Evolutionary conservation across 225 moss, liverwort and hornwort genomes (phyloP), one percentile per base, ranked within the genome.

Genomic region (Ulota crispa): DNA sequence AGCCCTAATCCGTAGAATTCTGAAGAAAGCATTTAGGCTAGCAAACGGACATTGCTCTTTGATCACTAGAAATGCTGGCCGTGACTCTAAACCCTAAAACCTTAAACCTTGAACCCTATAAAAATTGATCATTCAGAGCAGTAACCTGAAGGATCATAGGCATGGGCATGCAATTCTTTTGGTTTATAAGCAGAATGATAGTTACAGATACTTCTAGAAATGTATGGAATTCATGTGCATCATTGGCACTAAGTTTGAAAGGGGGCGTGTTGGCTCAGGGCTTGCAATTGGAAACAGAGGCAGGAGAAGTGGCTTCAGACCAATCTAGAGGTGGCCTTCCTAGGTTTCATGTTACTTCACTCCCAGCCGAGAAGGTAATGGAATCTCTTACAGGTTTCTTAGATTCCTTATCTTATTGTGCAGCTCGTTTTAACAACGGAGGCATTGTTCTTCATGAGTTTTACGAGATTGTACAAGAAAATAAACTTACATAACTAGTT

Each of bases 271-370:
- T 4, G 1, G 4, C 31, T 57, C 79, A 90, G 88, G 73, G 55
- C 30, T 82, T 76, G 57, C 83, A 74, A 57, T 66, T 53, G 71
- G 77, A 70, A 82, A 28, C 27, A 3, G 81, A 84, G 61, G 80
- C 79, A 60, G 41, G 45, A 15, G 52, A 75, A 67, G 56, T 83
- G 55, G 72, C 16, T 28, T 70, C 76, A n/a, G 93, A 94, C 66
- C 91, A 87, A 72, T 86, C 95, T 27, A 85, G 92, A 45, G 95
- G 97, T 43, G 94, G 93, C 15, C 82, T 95, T 42, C 95, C 95
- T 42, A 93, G 95, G 31, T 98, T 98, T 73, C 93, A 98, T 69
- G 86, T 92, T n/a, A 63, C 88, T 23, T 47, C 76, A 10, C 88
- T 98, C 47, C 95, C 95, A 64, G 79, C 60, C 1, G 72, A 42